These are phyloP conservation scores for Aureobasidium sp. DNA, from an alignment of 2,329 filamentous ascomycete genomes.

Conservation along the genomic window DNA sequence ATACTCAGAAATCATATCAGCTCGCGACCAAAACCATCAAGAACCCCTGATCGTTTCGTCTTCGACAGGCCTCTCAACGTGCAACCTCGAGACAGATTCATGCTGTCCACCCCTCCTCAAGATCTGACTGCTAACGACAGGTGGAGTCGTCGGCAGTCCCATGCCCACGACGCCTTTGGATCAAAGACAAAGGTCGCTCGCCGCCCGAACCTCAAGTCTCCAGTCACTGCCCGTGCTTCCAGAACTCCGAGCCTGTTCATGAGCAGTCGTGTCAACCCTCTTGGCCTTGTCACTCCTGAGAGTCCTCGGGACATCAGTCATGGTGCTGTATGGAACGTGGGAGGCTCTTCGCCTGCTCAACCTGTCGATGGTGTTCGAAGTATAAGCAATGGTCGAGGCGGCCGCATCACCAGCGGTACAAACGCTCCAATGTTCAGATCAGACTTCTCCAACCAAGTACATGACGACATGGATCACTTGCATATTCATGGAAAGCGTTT, in stretches of 20 bases:
- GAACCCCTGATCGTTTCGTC: slow-evolving; percentile 51
- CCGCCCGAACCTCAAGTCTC: neutral
- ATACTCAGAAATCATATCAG: neutral
- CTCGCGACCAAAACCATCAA: neutral
- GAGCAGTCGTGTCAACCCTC: slow-evolving; percentile 4
- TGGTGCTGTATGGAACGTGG: slow-evolving; percentile 68
- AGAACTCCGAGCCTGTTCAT: slow-evolving; percentile 1
- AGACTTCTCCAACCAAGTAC: slow-evolving; percentile 38
- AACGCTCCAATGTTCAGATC: slow-evolving; percentile 58
- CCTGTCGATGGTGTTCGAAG: slow-evolving; percentile 29
- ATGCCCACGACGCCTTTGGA: slow-evolving; percentile 1
- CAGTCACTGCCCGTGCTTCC: neutral
- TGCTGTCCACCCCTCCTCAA: slow-evolving; percentile 4
- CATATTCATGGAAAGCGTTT: slow-evolving; percentile 66
- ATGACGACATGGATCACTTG: slow-evolving; percentile 48
- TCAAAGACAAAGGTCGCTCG: neutral
- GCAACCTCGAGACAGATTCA: neutral
- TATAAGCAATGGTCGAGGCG: slow-evolving; percentile 52
- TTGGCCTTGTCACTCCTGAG: neutral
- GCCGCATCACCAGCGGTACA: slow-evolving; percentile 58
- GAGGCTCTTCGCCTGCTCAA: slow-evolving; percentile 57
- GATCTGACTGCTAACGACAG: neutral
- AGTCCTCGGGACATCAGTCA: slow-evolving; percentile 41
- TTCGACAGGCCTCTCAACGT: slow-evolving; percentile 23
- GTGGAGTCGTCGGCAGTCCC: neutral